Percentiles rank a stretch among this genome's conserved stretches.
phyloP scores from a whole-genome alignment of 2,329 filamentous ascomycete genomes.

The Phialophora verrucosa region DNA sequence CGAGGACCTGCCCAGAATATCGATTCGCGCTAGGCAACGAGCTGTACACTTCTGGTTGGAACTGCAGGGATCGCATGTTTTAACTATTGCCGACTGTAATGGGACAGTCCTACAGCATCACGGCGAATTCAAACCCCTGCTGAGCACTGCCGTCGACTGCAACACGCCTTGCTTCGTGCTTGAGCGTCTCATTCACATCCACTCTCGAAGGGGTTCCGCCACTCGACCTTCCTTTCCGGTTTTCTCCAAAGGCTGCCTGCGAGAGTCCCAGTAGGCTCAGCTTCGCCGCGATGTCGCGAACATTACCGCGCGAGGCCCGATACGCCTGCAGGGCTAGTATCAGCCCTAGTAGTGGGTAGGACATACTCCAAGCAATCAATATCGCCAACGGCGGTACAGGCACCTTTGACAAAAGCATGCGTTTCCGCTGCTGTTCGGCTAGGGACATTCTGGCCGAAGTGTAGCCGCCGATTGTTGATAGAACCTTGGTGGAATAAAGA shows the following conservation, averaged over 20 bases:
- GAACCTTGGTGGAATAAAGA: conserved; percentile 22
- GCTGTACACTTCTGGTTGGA: too few species aligned
- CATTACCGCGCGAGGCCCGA: conserved; percentile 16
- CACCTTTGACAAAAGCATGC: conserved; percentile 28
- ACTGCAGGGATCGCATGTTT: background rate
- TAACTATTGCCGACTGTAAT: background rate
- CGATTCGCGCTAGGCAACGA: background rate
- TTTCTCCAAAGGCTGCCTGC: conserved; percentile 29
- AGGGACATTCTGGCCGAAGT: conserved; percentile 15
- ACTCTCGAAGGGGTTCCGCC: background rate
- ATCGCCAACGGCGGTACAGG: conserved; percentile 19
- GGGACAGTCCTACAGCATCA: conserved; percentile 16
- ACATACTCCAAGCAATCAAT: conserved; percentile 23
- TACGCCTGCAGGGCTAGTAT: conserved; percentile 24
- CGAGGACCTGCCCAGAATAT: background rate
- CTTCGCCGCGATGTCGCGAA: conserved; percentile 23
- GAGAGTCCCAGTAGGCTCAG: conserved; percentile 28
- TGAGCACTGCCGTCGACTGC: conserved; percentile 17
- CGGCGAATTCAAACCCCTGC: conserved; percentile 21
- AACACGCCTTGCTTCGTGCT: conserved; percentile 17
- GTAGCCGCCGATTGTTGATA: conserved; percentile 28
- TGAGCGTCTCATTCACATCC: background rate
- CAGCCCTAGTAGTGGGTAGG: conserved; percentile 26
- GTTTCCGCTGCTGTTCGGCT: conserved; percentile 19
- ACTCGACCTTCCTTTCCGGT: background rate